phyloP scores from a whole-genome alignment of 208 protist species.

The Acanthamoeba healyi region DNA sequence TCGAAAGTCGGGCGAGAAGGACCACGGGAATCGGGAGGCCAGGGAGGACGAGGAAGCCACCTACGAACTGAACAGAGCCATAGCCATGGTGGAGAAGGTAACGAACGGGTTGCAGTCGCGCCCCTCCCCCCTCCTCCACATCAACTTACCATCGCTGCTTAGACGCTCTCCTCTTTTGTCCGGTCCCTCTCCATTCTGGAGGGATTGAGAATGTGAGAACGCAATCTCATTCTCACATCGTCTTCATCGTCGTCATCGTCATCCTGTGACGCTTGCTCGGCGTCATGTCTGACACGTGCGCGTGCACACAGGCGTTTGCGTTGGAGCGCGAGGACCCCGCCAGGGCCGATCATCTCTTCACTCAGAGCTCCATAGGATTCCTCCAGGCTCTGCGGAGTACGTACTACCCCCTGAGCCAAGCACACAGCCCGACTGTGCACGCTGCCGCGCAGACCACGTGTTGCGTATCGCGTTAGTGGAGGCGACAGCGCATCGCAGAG shows the following conservation, averaged over 20 bases:
- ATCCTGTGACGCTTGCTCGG: neutral
- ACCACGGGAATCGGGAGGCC: neutral
- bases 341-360: constrained; percentile 26
- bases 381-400: neutral
- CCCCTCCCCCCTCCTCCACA: too few relatives aligned
- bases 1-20: too few relatives aligned
- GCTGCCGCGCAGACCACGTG: too few relatives aligned
- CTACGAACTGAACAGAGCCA: neutral
- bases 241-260: neutral
- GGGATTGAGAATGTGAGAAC: neutral
- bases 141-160: too few relatives aligned
- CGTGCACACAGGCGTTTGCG: neutral
- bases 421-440: too few relatives aligned
- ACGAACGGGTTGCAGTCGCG: too few relatives aligned
- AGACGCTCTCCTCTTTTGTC: neutral
- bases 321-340: neutral
- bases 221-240: neutral
- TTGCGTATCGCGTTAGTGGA: too few relatives aligned
- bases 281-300: too few relatives aligned
- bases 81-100: neutral
- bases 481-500: too few relatives aligned
- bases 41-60: neutral
- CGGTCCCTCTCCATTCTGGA: too few relatives aligned
- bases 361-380: neutral
- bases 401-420: too few relatives aligned